Percentiles rank a stretch among this genome's conserved stretches.
phyloP scores from a whole-genome alignment of 75 land plant species.

The Picea glauca region DNA sequence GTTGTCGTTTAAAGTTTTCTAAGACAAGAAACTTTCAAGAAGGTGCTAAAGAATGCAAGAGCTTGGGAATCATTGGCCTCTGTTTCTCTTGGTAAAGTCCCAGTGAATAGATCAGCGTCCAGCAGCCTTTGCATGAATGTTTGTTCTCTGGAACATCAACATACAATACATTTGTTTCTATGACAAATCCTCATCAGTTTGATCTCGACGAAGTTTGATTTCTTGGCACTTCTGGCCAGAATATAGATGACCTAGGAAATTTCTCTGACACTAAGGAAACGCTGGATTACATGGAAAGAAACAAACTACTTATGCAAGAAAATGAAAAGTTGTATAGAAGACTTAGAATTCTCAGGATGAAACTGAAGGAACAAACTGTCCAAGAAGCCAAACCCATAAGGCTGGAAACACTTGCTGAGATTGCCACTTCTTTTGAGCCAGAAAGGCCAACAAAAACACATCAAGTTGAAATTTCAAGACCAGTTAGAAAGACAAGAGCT shows the following conservation, averaged over 20 bases:
- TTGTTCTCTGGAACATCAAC: slow-evolving; percentile 88
- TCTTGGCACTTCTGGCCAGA: slow-evolving; percentile 98
- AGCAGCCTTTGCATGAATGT: slow-evolving; percentile 71
- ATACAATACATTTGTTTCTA: slow-evolving; percentile 76
- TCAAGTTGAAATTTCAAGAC: no score
- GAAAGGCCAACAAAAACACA: no score
- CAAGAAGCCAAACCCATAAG: no score
- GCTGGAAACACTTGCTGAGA: no score
- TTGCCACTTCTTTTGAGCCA: no score
- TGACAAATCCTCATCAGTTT: slow-evolving; percentile 94
- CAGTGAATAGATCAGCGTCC: not conserved
- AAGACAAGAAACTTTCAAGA: slow-evolving; percentile 51
- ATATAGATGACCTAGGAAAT: slow-evolving; percentile 38
- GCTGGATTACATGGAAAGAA: no score
- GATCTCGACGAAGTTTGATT: slow-evolving; percentile 86
- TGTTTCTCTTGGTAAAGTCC: slow-evolving; percentile 27
- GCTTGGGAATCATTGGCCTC: slow-evolving; percentile 44
- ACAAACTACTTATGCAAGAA: no score
- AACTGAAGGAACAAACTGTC: no score
- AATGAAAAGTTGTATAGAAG: no score
- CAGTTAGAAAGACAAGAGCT: no score
- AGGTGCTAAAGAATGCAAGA: slow-evolving; percentile 45
- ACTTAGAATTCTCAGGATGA: no score
- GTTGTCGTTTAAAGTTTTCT: slow-evolving; percentile 38
- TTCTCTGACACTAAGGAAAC: no score